Conservation (phyloP, 768 basidiomycete genomes). For the Hypholoma fasciculare region DNA sequence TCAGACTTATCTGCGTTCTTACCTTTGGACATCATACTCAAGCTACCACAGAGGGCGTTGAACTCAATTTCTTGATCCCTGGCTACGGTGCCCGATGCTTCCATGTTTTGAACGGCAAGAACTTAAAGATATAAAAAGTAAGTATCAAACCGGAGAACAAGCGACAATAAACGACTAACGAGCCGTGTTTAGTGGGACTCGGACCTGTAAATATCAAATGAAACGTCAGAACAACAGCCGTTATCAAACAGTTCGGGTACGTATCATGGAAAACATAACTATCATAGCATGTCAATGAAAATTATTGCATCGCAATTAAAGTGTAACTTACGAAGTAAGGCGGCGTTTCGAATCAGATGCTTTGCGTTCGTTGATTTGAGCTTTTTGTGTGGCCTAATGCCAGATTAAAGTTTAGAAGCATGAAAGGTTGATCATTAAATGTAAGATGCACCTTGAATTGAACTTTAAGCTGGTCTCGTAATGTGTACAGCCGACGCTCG, state of each 20-base stretch:
- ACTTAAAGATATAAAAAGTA: constrained; percentile 31
- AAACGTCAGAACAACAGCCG: constrained; percentile 4
- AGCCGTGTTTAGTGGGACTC: constrained; percentile 80
- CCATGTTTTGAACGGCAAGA: constrained; percentile 91
- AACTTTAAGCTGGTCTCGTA: constrained; percentile 75
- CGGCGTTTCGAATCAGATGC: constrained; percentile 82
- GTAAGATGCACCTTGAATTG: constrained; percentile 51
- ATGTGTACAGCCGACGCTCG: constrained; percentile 65
- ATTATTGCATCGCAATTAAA: neutral
- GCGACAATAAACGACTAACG: constrained; percentile 33
- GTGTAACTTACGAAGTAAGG: constrained; percentile 65
- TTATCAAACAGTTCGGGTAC: constrained; percentile 27
- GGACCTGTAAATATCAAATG: constrained; percentile 53
- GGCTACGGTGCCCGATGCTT: constrained; percentile 70
- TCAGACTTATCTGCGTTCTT: constrained; percentile 9
- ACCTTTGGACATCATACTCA: constrained; percentile 91
- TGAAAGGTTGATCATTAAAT: neutral
- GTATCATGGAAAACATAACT: constrained; percentile 82
- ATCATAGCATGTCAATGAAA: constrained; percentile 1
- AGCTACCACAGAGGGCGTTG: constrained; percentile 76
- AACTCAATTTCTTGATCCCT: constrained; percentile 87
- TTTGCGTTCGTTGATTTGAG: constrained; percentile 74
- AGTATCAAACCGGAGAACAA: neutral
- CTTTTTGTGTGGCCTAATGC: constrained; percentile 61
- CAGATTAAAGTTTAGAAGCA: neutral